These are phyloP conservation scores for Paxillus rubicundulus DNA, from an alignment of 768 basidiomycete species.

Conservation along the genomic window DNA sequence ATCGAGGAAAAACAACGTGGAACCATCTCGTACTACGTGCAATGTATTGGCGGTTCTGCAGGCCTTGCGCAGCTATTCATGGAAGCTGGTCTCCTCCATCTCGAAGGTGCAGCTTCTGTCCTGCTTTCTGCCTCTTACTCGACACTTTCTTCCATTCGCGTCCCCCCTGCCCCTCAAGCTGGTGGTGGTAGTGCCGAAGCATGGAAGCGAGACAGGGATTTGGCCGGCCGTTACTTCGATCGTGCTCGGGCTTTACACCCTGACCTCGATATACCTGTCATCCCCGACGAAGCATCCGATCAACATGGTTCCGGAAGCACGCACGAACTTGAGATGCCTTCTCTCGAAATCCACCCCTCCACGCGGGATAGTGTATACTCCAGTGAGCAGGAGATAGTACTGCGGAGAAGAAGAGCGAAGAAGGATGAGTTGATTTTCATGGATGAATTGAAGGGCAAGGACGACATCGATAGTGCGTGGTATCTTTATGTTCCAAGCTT, in stretches of 20 bases:
- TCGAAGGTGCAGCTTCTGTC: conserved; percentile 76
- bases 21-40: conserved; percentile 57
- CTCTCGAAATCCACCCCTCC: conserved; percentile 47
- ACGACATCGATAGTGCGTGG: conserved; percentile 72
- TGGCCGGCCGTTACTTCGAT: conserved; percentile 70
- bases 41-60: conserved; percentile 61
- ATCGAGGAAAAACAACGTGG: conserved; percentile 46
- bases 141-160: conserved; percentile 73
- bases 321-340: conserved; percentile 65
- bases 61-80: conserved; percentile 75
- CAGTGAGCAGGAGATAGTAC: conserved; percentile 30
- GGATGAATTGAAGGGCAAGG: conserved; percentile 43
- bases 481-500: conserved; percentile 76
- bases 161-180: conserved; percentile 50
- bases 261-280: conserved; percentile 63
- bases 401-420: conserved; percentile 49
- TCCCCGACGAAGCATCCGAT: conserved; percentile 47
- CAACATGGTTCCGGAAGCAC: conserved; percentile 25
- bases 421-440: conserved; percentile 55
- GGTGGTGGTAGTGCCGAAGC: conserved; percentile 62
- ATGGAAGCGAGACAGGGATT: conserved; percentile 73
- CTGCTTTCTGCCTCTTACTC: conserved; percentile 73
- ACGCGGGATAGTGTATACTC: conserved; percentile 28
- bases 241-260: conserved; percentile 61
- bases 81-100: conserved; percentile 73